Evolutionary conservation across 2,329 filamentous ascomycete genomes (phyloP), one percentile per base, ranked within the genome.

Genomic region (Penicillium sp.): DNA sequence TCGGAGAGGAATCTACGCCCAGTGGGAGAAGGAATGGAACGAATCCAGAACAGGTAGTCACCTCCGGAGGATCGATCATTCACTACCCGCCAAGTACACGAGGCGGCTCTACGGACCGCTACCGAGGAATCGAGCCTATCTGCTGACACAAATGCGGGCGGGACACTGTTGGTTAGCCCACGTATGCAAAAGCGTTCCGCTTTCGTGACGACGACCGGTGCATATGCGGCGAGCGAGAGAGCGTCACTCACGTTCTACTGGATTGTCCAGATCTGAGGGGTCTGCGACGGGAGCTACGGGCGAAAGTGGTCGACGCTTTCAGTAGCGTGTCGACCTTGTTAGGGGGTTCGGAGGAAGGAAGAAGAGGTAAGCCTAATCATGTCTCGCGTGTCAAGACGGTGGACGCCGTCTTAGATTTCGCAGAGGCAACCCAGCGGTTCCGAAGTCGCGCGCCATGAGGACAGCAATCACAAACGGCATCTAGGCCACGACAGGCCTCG

Each of bases 141-240:
- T 59, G 10, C 24, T 58, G 10, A 51, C 44, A n/a, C 51, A 61
- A 38, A 30, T 61, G 25, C 56, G 56, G 24, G 55, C 46, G 10
- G 51, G 51, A 14, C 56, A 61, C 40, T 52, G 46, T 27, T 58
- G 41, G 53, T 48, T 56, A 30, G 48, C 50, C 50, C 16, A 47
- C 50, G n/a, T 44, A 50, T 31, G 28, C 39, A 13, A 51, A 46
- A 38, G 20, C n/a, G 9, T 44, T 46, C 14, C 28, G 49, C 22
- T 57, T 55, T 25, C 18, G 14, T n/a, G 38, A 50, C 0, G 44
- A 33, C 16, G 49, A 55, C 18, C 45, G 42, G 27, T 55, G 54
- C 52, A 50, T 56, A 30, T 55, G 47, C 28, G 49, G 61, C 11
- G 46, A 41, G 28, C 52, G 20, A 31, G 56, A 59, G 25, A 59